phyloP scores from a whole-genome alignment of 2,329 filamentous ascomycete species.

The Colletotrichum sansevieriae region DNA sequence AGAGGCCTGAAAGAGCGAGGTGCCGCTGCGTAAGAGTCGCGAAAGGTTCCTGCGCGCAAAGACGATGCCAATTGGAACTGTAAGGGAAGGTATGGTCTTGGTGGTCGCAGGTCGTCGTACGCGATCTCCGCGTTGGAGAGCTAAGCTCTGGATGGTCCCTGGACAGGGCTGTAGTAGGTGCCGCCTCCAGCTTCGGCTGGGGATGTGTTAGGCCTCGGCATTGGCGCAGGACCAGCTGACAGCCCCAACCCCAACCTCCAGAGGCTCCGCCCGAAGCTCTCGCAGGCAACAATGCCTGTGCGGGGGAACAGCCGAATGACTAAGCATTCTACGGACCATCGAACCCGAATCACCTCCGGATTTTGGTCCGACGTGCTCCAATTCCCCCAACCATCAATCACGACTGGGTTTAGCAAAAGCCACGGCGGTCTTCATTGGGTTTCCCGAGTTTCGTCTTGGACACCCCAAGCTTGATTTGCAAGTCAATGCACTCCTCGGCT shows the following conservation, averaged over 20 bases:
- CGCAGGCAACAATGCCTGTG: constrained; percentile 5
- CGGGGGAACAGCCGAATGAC: constrained; percentile 24
- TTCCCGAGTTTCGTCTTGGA: no score
- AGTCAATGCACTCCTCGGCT: no score
- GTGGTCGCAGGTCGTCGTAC: constrained; percentile 6
- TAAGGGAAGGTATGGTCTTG: neutral
- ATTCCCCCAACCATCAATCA: no score
- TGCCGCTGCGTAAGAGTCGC: neutral
- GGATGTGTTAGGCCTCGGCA: constrained; percentile 40
- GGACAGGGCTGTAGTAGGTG: constrained; percentile 26
- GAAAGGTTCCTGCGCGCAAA: neutral
- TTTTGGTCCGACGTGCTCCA: neutral
- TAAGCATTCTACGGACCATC: constrained; percentile 15
- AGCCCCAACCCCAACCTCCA: constrained; percentile 28
- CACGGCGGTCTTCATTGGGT: no score
- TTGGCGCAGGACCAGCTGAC: constrained; percentile 8
- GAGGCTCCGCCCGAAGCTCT: constrained; percentile 6
- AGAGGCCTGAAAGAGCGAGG: neutral
- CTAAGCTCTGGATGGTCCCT: constrained; percentile 25
- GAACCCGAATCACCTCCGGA: constrained; percentile 26
- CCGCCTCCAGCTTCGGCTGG: constrained; percentile 38
- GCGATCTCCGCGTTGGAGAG: constrained; percentile 29
- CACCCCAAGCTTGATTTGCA: no score
- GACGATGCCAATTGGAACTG: constrained; percentile 14
- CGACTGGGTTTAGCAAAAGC: no score